phyloP scores from a whole-genome alignment of 345 rosid genomes.

The Jatropha curcas region DNA sequence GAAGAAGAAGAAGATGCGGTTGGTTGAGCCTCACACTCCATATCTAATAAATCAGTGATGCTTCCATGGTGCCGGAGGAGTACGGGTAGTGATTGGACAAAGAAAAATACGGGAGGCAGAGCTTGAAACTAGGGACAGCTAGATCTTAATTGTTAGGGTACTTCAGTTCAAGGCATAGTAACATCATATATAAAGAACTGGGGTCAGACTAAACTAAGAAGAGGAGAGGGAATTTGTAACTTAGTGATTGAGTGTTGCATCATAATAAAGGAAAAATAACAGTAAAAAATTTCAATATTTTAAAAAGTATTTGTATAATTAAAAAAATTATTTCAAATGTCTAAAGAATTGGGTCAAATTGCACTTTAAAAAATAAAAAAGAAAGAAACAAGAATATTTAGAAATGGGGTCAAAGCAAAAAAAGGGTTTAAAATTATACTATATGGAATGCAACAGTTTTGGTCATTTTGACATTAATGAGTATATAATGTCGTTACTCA shows the following conservation, averaged over 20 bases:
- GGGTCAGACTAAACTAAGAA: no score
- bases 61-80: conserved; percentile 15
- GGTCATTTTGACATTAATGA: neutral
- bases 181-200: no score
- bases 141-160: neutral
- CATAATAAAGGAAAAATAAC: no score
- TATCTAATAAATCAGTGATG: neutral
- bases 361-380: neutral
- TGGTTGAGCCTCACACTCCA: conserved; percentile 18
- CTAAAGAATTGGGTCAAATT: neutral
- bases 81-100: neutral
- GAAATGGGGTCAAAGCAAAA: neutral
- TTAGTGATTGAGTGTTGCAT: no score
- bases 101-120: neutral
- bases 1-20: conserved; percentile 17
- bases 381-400: neutral
- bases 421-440: no score
- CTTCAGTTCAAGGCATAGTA: neutral
- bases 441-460: no score
- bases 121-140: neutral
- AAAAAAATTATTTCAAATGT: no score
- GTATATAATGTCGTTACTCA: no score
- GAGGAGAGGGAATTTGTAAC: no score
- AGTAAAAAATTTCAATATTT: no score
- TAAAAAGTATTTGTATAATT: no score